phyloP scores from a whole-genome alignment of 257 asterid species.

The Ophiorrhiza pumila region DNA sequence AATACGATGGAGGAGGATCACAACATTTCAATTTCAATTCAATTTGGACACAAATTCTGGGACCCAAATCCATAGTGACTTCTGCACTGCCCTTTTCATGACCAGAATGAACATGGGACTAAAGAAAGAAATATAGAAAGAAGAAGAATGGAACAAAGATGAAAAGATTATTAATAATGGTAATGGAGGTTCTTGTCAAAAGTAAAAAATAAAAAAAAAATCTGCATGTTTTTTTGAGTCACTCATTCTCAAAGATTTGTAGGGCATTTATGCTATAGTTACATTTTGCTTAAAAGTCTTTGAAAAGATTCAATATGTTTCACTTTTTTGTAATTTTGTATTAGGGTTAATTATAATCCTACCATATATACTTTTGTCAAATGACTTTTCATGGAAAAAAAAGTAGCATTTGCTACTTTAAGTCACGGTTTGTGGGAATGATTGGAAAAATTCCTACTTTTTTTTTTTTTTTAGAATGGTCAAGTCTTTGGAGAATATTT shows the following conservation, averaged over 20 bases:
- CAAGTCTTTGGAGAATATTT: slow-evolving; percentile 15
- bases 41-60: slow-evolving; percentile 9
- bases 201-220: too few species aligned
- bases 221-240: slow-evolving; percentile 14
- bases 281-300: slow-evolving; percentile 27
- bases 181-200: slow-evolving; percentile 28
- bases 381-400: slow-evolving; percentile 9
- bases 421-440: slow-evolving; percentile 21
- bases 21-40: background rate
- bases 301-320: slow-evolving; percentile 34
- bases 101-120: slow-evolving; percentile 12
- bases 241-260: slow-evolving; percentile 26
- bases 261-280: slow-evolving; percentile 15
- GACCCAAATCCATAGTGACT: background rate
- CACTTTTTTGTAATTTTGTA: slow-evolving; percentile 19
- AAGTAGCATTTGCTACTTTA: slow-evolving; percentile 18
- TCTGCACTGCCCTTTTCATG: slow-evolving; percentile 11
- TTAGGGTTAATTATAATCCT: slow-evolving; percentile 15
- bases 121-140: background rate
- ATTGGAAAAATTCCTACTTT: slow-evolving; percentile 8
- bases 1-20: background rate
- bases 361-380: slow-evolving; percentile 4
- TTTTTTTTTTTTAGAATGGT: slow-evolving; percentile 3
- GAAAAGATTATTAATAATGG: background rate
- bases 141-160: slow-evolving; percentile 21